phyloP scores from a whole-genome alignment of 2,329 filamentous ascomycete genomes.

The Aspergillus pseudoterreus region DNA sequence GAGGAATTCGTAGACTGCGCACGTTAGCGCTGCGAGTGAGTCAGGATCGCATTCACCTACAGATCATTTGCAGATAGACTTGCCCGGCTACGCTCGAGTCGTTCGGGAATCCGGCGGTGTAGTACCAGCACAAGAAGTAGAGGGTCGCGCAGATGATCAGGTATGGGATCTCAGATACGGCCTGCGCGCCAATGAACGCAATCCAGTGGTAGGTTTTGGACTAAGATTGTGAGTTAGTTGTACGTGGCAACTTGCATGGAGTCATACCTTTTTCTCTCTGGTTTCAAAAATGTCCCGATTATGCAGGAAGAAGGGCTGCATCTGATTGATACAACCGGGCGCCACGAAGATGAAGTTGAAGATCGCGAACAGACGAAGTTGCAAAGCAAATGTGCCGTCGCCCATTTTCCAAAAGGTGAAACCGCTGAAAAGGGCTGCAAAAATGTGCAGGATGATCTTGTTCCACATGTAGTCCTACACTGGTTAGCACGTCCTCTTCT shows the following conservation, averaged over 20 bases:
- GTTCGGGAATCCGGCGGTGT: slow-evolving; percentile 48
- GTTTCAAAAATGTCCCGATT: slow-evolving; percentile 57
- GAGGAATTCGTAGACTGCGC: slow-evolving; percentile 39
- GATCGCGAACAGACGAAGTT: slow-evolving; percentile 56
- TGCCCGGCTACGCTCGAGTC: slow-evolving; percentile 31
- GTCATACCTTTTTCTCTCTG: slow-evolving; percentile 51
- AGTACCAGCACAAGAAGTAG: slow-evolving; percentile 57
- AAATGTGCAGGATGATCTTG: slow-evolving; percentile 51
- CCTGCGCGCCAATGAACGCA: slow-evolving; percentile 54
- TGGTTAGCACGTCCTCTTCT: background rate
- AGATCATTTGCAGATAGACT: slow-evolving; percentile 39
- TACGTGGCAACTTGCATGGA: background rate
- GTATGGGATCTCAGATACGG: slow-evolving; percentile 47
- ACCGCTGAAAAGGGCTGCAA: slow-evolving; percentile 56
- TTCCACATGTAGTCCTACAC: slow-evolving; percentile 43
- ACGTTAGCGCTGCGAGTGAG: background rate
- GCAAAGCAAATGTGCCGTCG: slow-evolving; percentile 48
- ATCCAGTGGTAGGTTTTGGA: slow-evolving; percentile 60
- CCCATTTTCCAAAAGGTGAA: slow-evolving; percentile 62
- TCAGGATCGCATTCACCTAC: slow-evolving; percentile 15
- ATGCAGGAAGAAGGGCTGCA: slow-evolving; percentile 57
- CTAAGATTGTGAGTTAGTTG: slow-evolving; percentile 12
- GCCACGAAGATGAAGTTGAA: slow-evolving; percentile 64
- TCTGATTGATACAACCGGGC: slow-evolving; percentile 55
- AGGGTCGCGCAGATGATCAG: slow-evolving; percentile 43